Evolutionary conservation across 169 alveolate genomes (phyloP).

Genomic region (Perkinsus marinus): DNA sequence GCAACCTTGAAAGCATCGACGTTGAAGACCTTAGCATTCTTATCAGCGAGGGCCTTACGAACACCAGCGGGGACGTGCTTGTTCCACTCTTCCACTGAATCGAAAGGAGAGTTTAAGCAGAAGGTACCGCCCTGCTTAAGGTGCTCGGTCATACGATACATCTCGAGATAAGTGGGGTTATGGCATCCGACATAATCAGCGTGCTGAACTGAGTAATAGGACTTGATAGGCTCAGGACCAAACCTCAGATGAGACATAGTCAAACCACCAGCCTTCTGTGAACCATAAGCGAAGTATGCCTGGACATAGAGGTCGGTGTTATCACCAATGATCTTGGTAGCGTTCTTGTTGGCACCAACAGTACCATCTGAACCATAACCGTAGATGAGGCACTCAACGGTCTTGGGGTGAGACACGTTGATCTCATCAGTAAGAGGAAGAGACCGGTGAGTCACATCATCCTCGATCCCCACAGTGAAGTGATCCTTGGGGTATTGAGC

Average conservation of each 20-base stretch:
- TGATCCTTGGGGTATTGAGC: constrained; percentile 23
- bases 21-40: constrained; percentile 25
- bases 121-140: constrained; percentile 32
- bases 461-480: constrained; percentile 43
- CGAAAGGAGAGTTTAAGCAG: constrained; percentile 39
- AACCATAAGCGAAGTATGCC: constrained; percentile 44
- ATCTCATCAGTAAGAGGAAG: constrained; percentile 20
- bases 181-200: constrained; percentile 39
- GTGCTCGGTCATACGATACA: constrained; percentile 5
- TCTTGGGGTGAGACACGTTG: constrained; percentile 18
- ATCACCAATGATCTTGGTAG: constrained; percentile 43
- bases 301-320: constrained; percentile 34
- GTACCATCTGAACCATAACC: constrained; percentile 45
- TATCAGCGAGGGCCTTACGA: constrained; percentile 11
- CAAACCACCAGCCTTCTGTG: constrained; percentile 45
- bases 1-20: constrained; percentile 37
- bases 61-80: constrained; percentile 12
- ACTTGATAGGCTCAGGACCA: constrained; percentile 39
- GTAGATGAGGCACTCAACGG: constrained; percentile 37
- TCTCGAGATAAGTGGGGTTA: constrained; percentile 27
- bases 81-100: constrained; percentile 11
- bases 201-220: constrained; percentile 25
- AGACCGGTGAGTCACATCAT: constrained; percentile 36
- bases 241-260: constrained; percentile 39
- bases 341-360: constrained; percentile 46